These are phyloP conservation scores for Paecilomyces sp. DNA, from an alignment of 2,329 filamentous ascomycete genomes.

Conservation along the genomic window DNA sequence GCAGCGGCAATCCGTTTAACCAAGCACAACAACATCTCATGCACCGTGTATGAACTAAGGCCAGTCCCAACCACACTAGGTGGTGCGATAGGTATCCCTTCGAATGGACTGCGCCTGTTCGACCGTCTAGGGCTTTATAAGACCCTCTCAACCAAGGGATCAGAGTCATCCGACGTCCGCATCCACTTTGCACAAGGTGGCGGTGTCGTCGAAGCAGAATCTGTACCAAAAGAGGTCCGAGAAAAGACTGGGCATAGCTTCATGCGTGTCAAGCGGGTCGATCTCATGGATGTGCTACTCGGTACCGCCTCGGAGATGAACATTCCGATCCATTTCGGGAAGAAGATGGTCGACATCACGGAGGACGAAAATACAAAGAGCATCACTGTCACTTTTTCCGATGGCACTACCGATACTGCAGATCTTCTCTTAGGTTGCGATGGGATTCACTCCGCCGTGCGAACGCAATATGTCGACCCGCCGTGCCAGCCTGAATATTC, in stretches of 20 bases:
- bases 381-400: not conserved
- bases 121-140: constrained; percentile 18
- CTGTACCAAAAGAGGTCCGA: not conserved
- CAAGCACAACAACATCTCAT: constrained; percentile 7
- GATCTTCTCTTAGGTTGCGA: constrained; percentile 29
- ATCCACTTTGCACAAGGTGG: constrained; percentile 15
- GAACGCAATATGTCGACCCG: constrained; percentile 23
- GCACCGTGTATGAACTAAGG: constrained; percentile 21
- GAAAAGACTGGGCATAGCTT: constrained; percentile 16
- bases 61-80: constrained; percentile 21
- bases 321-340: constrained; percentile 17
- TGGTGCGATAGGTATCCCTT: constrained; percentile 20
- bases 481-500: constrained; percentile 23
- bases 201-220: not conserved
- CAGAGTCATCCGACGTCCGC: constrained; percentile 10
- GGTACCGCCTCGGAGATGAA: constrained; percentile 8
- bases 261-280: constrained; percentile 18
- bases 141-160: constrained; percentile 11
- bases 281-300: constrained; percentile 19
- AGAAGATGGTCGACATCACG: constrained; percentile 11
- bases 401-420: not conserved
- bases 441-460: constrained; percentile 31
- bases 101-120: constrained; percentile 23
- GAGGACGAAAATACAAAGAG: constrained; percentile 7
- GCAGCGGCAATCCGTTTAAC: not conserved